Evolutionary conservation across 192 early-diverging fungal species (phyloP).

Genomic region (Chytriomyces sp.): DNA sequence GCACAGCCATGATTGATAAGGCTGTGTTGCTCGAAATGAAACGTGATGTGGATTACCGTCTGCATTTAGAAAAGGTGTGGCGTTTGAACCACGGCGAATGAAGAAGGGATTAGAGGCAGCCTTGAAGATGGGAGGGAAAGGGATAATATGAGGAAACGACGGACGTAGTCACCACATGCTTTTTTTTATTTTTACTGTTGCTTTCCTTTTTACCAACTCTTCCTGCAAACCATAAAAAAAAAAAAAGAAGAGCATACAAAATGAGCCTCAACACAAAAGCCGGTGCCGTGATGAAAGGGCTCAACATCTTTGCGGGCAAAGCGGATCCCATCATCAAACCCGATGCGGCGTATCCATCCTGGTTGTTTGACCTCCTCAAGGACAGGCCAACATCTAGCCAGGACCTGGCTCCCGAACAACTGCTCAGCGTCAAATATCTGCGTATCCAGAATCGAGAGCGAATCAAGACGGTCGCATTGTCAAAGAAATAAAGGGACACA

Average conservation of each 20-base stretch:
- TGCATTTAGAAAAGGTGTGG: conserved; percentile 47
- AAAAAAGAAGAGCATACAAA: background rate
- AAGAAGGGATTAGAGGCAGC: no score
- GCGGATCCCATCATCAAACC: conserved; percentile 83
- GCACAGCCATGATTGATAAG: conserved; percentile 60
- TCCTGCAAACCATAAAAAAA: background rate
- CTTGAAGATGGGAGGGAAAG: background rate
- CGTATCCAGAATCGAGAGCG: conserved; percentile 47
- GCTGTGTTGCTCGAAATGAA: conserved; percentile 60
- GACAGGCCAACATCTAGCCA: conserved; percentile 23
- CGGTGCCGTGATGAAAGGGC: conserved; percentile 83
- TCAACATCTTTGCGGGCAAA: conserved; percentile 84
- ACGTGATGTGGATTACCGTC: conserved; percentile 52
- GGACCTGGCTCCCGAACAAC: conserved; percentile 40
- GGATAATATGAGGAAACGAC: background rate
- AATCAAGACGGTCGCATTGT: conserved; percentile 50
- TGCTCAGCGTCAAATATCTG: conserved; percentile 42
- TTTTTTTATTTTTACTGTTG: background rate
- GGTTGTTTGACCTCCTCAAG: conserved; percentile 83
- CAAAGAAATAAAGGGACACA: conserved; percentile 24
- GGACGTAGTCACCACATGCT: background rate
- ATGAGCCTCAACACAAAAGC: conserved; percentile 3
- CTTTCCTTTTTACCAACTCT: background rate
- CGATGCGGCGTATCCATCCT: conserved; percentile 86
- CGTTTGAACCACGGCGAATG: conserved; percentile 14